Percentiles rank a stretch among this genome's conserved stretches.
Evolutionary conservation across 345 rosid genomes (phyloP).

Genomic region (Pugionium cornutum): DNA sequence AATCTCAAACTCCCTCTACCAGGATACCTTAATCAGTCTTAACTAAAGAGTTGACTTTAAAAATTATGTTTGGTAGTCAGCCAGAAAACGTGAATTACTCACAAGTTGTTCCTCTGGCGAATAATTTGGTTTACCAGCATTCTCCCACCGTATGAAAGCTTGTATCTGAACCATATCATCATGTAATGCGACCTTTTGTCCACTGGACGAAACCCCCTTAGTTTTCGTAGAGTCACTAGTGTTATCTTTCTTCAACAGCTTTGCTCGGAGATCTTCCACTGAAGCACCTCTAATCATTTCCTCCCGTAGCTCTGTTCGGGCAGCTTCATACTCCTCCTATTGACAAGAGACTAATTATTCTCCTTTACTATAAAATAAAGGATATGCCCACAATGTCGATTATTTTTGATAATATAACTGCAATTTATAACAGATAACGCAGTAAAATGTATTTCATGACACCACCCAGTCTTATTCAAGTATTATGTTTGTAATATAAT

Average conservation of each 20-base stretch:
- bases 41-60: slow-evolving; percentile 10
- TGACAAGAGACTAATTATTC: slow-evolving; percentile 11
- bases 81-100: slow-evolving; percentile 27
- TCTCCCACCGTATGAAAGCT: slow-evolving; percentile 75
- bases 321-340: slow-evolving; percentile 93
- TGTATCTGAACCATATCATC: slow-evolving; percentile 65
- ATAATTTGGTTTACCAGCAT: slow-evolving; percentile 70
- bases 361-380: not conserved
- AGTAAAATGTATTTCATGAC: not conserved
- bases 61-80: not conserved
- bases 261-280: slow-evolving; percentile 69
- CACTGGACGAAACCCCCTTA: slow-evolving; percentile 45
- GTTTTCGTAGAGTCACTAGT: slow-evolving; percentile 46
- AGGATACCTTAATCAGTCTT: not conserved
- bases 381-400: not conserved
- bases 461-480: slow-evolving; percentile 21
- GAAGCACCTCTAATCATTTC: slow-evolving; percentile 81
- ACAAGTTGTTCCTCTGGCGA: slow-evolving; percentile 58
- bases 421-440: no score
- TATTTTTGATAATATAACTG: no score
- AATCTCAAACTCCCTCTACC: slow-evolving; percentile 65
- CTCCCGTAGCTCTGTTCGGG: slow-evolving; percentile 78
- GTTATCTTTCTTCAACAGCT: slow-evolving; percentile 56
- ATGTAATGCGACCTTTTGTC: slow-evolving; percentile 47
- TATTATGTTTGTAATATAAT: not conserved